Evolutionary conservation across 179 eudicot genomes (phyloP), one percentile per base, ranked within the genome.

Genomic region (Spergularia azorica): DNA sequence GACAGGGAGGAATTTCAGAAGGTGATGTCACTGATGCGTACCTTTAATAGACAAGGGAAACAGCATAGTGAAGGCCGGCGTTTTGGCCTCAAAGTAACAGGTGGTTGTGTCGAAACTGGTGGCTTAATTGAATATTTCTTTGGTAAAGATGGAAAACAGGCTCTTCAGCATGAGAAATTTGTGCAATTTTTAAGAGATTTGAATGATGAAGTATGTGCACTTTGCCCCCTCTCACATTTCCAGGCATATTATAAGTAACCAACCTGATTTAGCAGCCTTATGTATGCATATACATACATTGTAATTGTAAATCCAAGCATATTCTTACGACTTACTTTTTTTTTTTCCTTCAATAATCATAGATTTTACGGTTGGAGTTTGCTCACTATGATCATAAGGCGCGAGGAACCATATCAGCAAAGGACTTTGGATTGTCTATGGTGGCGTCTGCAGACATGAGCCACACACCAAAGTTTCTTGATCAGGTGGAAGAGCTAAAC

Each of bases 381-480:
- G 87, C 87, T 50, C 98, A 94, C 72, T 94, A 94, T 76, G 98
- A 94, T 84, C 88, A 77, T 88, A 92, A 90, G 65, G 81, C 71
- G 57, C 80, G 79, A 67, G 94, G 95, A 26, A 88, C 85, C 12
- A 92, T 94, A 79, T 92, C 98, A 4, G 91, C 97, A n/a, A 84
- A 81, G 77, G 97, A 94, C 78, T 94, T 94, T 82, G 94, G 92
- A n/a, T 67, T 95, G 71, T 95, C 97, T 1, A 90, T 95, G 92
- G 92, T 95, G 71, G 97, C 95, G 63, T 95, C 98, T 51, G 97
- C 98, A 7, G 97, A 91, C 73, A 83, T 93, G 86, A 83, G 83
- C 20, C 90, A 89, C 58, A 82, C 93, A 63, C 75, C 83, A 75
- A 95, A 87, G 82, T 90, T 93, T 73, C 93, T 95, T 21, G 92